Conservation (phyloP, 2,329 filamentous ascomycete species). For the Calonectria pteridis region DNA sequence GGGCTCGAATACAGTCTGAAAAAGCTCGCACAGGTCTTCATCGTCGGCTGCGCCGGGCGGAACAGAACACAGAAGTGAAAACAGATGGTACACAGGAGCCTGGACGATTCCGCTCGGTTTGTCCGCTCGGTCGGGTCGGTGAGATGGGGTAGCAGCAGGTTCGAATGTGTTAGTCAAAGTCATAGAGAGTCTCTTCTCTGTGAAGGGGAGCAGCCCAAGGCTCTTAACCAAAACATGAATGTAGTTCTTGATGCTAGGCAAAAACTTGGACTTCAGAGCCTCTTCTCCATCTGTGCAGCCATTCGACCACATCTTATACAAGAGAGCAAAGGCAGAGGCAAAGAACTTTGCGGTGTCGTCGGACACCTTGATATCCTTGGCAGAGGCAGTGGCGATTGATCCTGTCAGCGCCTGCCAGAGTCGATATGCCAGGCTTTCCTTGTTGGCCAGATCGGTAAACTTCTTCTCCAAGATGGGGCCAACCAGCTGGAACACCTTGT, state of each 20-base stretch:
- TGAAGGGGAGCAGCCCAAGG: conserved; percentile 72
- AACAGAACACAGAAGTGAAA: conserved; percentile 68
- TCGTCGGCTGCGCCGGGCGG: conserved; percentile 63
- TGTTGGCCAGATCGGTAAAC: conserved; percentile 72
- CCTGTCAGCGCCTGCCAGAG: conserved; percentile 74
- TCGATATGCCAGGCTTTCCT: conserved; percentile 63
- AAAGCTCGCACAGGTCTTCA: conserved; percentile 58
- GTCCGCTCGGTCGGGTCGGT: conserved; percentile 65
- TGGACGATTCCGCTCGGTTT: conserved; percentile 65
- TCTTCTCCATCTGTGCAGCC: conserved; percentile 57
- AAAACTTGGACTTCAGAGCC: conserved; percentile 61
- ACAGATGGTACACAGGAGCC: conserved; percentile 75
- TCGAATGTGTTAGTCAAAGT: conserved; percentile 69
- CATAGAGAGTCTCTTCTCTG: conserved; percentile 69
- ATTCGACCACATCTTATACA: conserved; percentile 75
- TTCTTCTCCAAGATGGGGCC: conserved; percentile 70
- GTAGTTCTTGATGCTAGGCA: conserved; percentile 66
- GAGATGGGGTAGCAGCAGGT: conserved; percentile 75
- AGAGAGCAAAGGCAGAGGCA: conserved; percentile 75
- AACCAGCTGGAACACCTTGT: conserved; percentile 73
- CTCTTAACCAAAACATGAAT: conserved; percentile 62
- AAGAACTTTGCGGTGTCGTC: conserved; percentile 86
- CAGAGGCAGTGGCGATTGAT: conserved; percentile 75
- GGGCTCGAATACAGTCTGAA: conserved; percentile 66
- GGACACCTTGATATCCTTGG: conserved; percentile 91